Evolutionary conservation across 1,139 yeast genomes (phyloP).

Genomic region (Yamadazyma pseudoaaseri): DNA sequence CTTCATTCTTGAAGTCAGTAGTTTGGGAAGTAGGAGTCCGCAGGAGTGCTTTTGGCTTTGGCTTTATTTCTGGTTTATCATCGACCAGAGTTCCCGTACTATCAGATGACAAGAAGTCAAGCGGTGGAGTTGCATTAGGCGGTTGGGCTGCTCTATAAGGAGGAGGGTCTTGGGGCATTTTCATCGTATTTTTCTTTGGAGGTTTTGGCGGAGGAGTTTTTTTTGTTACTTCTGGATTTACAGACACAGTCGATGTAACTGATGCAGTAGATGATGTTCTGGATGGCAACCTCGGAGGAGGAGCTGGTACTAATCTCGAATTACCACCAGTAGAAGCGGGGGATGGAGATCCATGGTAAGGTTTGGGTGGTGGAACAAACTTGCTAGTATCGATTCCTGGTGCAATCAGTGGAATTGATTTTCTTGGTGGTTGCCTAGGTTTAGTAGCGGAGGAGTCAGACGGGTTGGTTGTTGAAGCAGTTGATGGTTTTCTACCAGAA

Average conservation of each 20-base stretch:
- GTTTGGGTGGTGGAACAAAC: constrained; percentile 20
- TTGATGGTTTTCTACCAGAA: constrained; percentile 3
- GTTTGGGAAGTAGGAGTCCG: constrained; percentile 7
- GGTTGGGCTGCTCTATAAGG: constrained; percentile 26
- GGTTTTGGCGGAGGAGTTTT: constrained; percentile 44
- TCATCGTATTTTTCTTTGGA: constrained; percentile 24
- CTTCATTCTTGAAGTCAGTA: constrained; percentile 5
- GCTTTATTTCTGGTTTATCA: constrained; percentile 4
- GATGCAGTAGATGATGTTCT: constrained; percentile 5
- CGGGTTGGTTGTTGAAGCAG: constrained; percentile 3
- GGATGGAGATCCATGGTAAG: constrained; percentile 11
- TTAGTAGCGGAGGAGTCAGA: constrained; percentile 11
- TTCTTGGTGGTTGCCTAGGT: not conserved
- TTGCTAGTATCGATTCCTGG: constrained; percentile 12
- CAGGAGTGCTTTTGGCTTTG: constrained; percentile 7
- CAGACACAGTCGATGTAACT: too few relatives aligned
- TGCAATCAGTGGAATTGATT: constrained; percentile 13
- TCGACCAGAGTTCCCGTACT: too few relatives aligned
- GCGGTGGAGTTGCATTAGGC: too few relatives aligned
- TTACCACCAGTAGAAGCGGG: constrained; percentile 8
- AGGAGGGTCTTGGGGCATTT: constrained; percentile 23
- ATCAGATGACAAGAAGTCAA: too few relatives aligned
- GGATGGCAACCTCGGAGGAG: constrained; percentile 15
- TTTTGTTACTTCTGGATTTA: constrained; percentile 10
- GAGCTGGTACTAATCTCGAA: constrained; percentile 7